phyloP scores from a whole-genome alignment of 177 flowering plant genomes.

The Vitis hybrid region DNA sequence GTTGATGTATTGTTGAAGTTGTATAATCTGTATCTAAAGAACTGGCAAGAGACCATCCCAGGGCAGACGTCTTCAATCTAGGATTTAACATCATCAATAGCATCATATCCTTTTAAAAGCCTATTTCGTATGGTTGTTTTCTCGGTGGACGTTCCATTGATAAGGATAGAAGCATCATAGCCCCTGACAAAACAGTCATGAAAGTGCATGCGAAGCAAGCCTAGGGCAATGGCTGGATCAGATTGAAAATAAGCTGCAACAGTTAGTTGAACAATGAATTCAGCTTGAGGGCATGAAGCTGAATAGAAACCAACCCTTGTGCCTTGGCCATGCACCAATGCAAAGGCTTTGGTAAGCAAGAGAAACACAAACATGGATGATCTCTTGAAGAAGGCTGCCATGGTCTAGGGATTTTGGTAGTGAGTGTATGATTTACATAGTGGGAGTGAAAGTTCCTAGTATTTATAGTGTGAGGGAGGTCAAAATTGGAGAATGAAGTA shows the following conservation, averaged over 20 bases:
- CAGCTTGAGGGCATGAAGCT: neutral
- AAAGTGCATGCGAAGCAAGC: neutral
- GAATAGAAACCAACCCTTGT: neutral
- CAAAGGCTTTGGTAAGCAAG: no score
- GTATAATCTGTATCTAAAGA: constrained; percentile 51
- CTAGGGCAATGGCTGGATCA: neutral
- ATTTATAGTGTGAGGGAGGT: no score
- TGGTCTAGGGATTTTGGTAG: no score
- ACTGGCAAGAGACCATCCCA: constrained; percentile 22
- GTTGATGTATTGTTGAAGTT: constrained; percentile 35
- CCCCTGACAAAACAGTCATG: neutral
- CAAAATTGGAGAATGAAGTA: no score
- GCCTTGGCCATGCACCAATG: neutral
- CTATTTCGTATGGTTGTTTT: neutral
- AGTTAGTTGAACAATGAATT: neutral
- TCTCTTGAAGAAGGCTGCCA: no score
- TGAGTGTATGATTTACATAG: no score
- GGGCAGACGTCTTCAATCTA: neutral
- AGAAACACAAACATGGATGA: no score
- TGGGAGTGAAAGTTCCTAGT: no score
- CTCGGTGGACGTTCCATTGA: neutral
- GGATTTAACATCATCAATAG: neutral
- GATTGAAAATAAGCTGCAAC: neutral
- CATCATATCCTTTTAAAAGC: neutral
- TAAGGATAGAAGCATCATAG: no score